Evolutionary conservation across 1,139 yeast genomes (phyloP).

Genomic region (Hyphopichia burtonii): DNA sequence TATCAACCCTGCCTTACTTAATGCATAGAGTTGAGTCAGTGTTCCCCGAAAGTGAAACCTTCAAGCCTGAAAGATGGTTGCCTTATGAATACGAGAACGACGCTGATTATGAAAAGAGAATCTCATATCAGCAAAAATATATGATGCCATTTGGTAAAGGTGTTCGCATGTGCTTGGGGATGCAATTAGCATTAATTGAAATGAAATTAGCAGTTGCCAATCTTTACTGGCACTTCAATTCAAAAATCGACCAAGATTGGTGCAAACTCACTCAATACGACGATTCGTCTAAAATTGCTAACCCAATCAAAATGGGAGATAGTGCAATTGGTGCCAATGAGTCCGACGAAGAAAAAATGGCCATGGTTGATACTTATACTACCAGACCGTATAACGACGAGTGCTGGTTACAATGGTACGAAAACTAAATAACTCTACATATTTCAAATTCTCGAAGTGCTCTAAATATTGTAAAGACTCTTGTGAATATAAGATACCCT

Average conservation of each 20-base stretch:
- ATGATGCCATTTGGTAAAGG: conserved; percentile 76
- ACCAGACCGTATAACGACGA: conserved; percentile 51
- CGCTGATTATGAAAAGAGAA: conserved; percentile 32
- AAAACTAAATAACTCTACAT: not conserved
- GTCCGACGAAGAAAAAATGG: conserved; percentile 48
- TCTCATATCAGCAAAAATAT: conserved; percentile 47
- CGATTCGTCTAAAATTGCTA: conserved; percentile 6
- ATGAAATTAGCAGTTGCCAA: conserved; percentile 59
- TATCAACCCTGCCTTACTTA: conserved; percentile 67
- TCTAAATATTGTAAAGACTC: too few species aligned
- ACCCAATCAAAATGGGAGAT: conserved; percentile 27
- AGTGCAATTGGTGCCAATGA: conserved; percentile 12
- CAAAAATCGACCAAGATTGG: conserved; percentile 43
- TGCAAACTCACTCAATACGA: conserved; percentile 28
- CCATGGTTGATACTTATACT: conserved; percentile 53
- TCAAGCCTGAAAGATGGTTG: conserved; percentile 66
- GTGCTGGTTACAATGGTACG: conserved; percentile 49
- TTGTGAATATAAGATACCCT: too few species aligned
- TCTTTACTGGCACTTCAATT: conserved; percentile 49
- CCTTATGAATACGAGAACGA: conserved; percentile 30
- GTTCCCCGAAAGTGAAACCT: conserved; percentile 51
- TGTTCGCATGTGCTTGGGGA: conserved; percentile 73
- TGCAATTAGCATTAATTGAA: conserved; percentile 66
- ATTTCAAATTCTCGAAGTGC: too few species aligned
- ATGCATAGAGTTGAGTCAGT: conserved; percentile 52